Evolutionary conservation across 2,329 filamentous ascomycete species (phyloP).

Genomic region (Xylariaceae sp.): DNA sequence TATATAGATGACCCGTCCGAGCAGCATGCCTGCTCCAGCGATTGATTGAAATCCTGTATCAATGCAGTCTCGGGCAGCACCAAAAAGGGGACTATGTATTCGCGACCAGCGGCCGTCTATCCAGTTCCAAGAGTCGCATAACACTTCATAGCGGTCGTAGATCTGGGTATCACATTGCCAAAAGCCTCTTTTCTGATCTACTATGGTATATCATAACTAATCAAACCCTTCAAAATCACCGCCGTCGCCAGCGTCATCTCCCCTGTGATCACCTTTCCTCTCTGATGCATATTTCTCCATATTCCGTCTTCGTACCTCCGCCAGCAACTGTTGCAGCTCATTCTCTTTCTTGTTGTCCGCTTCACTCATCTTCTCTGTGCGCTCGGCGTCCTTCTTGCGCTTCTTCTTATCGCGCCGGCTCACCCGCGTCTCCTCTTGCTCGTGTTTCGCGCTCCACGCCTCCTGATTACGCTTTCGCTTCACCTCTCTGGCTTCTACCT

Average conservation of each 20-base stretch:
- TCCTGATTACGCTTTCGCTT: conserved; percentile 59
- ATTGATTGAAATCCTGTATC: no score
- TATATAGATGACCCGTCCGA: no score
- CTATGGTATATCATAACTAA: conserved; percentile 11
- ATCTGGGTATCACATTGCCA: neutral
- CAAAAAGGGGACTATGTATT: no score
- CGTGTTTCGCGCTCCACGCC: conserved; percentile 70
- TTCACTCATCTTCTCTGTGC: conserved; percentile 62
- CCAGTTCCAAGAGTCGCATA: no score
- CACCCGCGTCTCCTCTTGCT: conserved; percentile 59
- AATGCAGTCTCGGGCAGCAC: no score
- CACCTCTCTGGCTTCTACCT: conserved; percentile 32
- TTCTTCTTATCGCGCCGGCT: conserved; percentile 61
- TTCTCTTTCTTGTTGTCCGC: conserved; percentile 60
- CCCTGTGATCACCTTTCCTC: conserved; percentile 19
- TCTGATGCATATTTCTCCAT: conserved; percentile 35
- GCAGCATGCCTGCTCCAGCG: no score
- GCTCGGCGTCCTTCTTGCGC: conserved; percentile 60
- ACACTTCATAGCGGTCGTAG: no score
- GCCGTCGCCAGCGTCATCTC: conserved; percentile 25
- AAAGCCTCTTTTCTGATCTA: neutral
- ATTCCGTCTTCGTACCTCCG: conserved; percentile 58
- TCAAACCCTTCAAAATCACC: conserved; percentile 60
- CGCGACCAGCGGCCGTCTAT: no score
- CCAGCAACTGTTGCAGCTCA: conserved; percentile 61